Conservation (phyloP, 805 yeast genomes). For the Metschnikowia continentalis region DNA sequence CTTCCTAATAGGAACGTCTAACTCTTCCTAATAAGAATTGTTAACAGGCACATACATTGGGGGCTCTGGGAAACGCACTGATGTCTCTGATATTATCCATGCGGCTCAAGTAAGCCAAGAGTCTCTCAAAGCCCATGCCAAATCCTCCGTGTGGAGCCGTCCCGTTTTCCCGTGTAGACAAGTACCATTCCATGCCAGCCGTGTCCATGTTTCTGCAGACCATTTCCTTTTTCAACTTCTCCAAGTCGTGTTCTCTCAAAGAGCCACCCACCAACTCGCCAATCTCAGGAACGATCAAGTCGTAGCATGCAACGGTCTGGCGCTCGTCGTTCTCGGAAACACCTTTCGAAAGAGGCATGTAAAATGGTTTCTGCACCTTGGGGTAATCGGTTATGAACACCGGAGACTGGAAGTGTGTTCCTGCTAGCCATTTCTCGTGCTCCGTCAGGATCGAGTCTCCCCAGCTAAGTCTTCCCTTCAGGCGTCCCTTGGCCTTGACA, state of each 20-base stretch:
- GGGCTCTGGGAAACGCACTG: conserved; percentile 80
- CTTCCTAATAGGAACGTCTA: too few species aligned
- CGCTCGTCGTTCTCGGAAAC: conserved; percentile 22
- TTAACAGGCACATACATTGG: conserved; percentile 35
- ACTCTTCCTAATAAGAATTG: background rate
- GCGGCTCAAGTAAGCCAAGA: conserved; percentile 67
- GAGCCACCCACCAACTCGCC: conserved; percentile 97
- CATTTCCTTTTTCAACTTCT: conserved; percentile 47
- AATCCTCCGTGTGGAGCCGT: conserved; percentile 94
- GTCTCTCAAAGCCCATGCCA: conserved; percentile 91
- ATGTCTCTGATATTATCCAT: conserved; percentile 82
- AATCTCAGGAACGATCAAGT: conserved; percentile 80
- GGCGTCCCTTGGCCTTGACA: conserved; percentile 41
- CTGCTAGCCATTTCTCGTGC: conserved; percentile 90
- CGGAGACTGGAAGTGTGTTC: conserved; percentile 60
- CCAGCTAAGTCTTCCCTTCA: conserved; percentile 40
- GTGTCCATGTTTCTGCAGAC: conserved; percentile 50
- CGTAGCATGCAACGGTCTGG: conserved; percentile 84
- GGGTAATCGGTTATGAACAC: conserved; percentile 93
- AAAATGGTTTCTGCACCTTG: conserved; percentile 72
- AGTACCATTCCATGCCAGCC: conserved; percentile 73
- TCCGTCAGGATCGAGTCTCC: conserved; percentile 76
- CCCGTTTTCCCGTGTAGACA: conserved; percentile 69
- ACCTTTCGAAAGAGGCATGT: conserved; percentile 63
- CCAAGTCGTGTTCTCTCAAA: conserved; percentile 70